Base-by-base conservation (phyloP, 345 rosid species). In the Noccaea caerulescens region DNA sequence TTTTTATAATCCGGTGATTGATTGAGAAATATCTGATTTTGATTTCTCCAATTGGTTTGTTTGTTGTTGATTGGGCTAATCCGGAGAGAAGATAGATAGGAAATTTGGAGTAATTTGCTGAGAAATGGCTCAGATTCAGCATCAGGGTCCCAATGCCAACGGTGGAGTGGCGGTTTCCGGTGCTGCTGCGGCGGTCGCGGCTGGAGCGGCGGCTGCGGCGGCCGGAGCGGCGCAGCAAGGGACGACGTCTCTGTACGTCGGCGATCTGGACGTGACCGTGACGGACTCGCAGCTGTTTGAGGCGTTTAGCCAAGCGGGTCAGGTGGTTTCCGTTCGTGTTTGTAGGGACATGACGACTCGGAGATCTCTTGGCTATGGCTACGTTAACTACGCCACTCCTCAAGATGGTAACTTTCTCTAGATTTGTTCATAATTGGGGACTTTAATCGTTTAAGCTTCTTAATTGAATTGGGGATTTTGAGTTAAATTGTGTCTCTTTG, bases 361-460 rank as follows among this genome's bases (percentile, higher is more conserved):
- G 55, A 80, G 88, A 42, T 89, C 98, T 63, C 94, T 92, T 14
- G 94, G 96, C 43, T 92, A 93, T 70, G 98, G 88, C 43, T 93
- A 93, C 37, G 91, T 93, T 20, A 93, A 90, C 81, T 93, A 79
- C 49, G 80, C 80, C 81, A 81, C 82, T 63, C 82, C 92, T 75
- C 83, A 78, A 42, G 98, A 93, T 81, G 97, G 97, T 90, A 34
- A 76, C 83, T 72, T n/a, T 52, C 14, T 43, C 12, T 32, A n/a
- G 45, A 47, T 55, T 33, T 34, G 7, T 6, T 33, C 2, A 5
- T n/a, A n/a, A n/a, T 39, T 13, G 14, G 41, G 12, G 30, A 25
- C 20, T 56, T 68, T 34, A 37, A 14, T 37, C 1, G 10, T 5
- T 58, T n/a, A 57, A 5, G 7, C 14, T 9, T 10, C 8, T 68